Percentiles rank a stretch among this genome's conserved stretches.
These are phyloP conservation scores for Auricularia cornea DNA, from an alignment of 768 basidiomycete genomes.

Conservation along the genomic window DNA sequence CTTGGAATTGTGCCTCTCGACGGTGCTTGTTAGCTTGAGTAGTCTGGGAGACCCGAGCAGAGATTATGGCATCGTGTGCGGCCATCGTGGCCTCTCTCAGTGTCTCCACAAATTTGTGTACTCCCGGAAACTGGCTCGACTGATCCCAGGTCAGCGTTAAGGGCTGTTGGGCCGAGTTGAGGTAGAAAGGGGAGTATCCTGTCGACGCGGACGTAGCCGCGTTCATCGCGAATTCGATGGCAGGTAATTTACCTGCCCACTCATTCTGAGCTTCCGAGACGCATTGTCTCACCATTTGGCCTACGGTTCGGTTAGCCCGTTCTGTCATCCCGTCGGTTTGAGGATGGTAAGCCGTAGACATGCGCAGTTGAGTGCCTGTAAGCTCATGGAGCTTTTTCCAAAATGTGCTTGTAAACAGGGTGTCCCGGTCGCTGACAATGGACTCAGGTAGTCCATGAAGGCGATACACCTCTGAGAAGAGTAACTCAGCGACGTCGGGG, in stretches of 20 bases:
- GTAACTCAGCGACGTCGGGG: constrained; percentile 25
- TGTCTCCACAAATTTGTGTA: constrained; percentile 16
- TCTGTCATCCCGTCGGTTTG: constrained; percentile 35
- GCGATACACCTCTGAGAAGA: constrained; percentile 28
- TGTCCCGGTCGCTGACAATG: constrained; percentile 35
- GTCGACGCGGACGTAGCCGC: constrained; percentile 11
- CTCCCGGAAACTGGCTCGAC: constrained; percentile 15
- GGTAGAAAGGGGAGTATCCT: constrained; percentile 13
- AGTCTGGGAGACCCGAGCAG: constrained; percentile 21
- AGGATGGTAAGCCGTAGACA: constrained; percentile 37
- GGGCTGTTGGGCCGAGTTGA: constrained; percentile 10
- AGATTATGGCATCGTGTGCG: constrained; percentile 34
- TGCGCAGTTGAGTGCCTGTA: constrained; percentile 10
- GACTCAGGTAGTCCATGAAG: constrained; percentile 29
- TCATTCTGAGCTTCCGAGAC: neutral
- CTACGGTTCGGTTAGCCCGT: constrained; percentile 9
- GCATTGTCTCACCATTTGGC: constrained; percentile 1
- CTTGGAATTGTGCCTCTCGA: neutral
- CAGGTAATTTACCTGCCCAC: constrained; percentile 9
- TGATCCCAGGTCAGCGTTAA: constrained; percentile 7
- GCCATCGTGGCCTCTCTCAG: constrained; percentile 17
- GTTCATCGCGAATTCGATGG: constrained; percentile 15
- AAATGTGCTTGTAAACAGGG: constrained; percentile 33
- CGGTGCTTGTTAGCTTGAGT: constrained; percentile 20
- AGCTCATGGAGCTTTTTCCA: neutral